Evolutionary conservation across 352 stramenopile genomes (phyloP).

Genomic region (Phytophthora sp.): DNA sequence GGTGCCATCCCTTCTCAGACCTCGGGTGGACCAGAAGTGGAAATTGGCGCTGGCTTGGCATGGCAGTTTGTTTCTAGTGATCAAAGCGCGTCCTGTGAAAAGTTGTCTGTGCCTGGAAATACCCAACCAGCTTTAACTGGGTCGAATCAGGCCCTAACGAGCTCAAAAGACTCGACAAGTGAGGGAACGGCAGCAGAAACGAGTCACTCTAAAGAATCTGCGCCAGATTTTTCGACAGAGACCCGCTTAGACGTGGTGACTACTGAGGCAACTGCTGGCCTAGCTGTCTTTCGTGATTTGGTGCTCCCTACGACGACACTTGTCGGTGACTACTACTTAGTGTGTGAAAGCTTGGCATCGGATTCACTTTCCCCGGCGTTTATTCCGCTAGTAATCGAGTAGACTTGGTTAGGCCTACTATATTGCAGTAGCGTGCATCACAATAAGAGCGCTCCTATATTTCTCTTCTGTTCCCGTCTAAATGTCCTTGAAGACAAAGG

Average conservation of each 20-base stretch:
- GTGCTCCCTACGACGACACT: slow-evolving; percentile 37
- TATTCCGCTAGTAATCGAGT: slow-evolving; percentile 23
- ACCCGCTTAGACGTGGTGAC: slow-evolving; percentile 28
- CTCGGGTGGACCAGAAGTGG: background rate
- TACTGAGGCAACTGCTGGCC: slow-evolving; percentile 24
- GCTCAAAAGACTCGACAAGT: background rate
- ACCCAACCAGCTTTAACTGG: background rate
- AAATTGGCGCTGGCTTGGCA: slow-evolving; percentile 1
- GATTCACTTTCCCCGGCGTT: slow-evolving; percentile 24
- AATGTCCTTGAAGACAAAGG: slow-evolving; percentile 51
- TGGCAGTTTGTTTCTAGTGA: slow-evolving; percentile 38
- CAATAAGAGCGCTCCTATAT: too few relatives aligned
- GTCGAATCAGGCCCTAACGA: background rate
- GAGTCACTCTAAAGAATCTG: background rate
- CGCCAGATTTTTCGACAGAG: slow-evolving; percentile 8
- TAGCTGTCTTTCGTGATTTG: slow-evolving; percentile 39
- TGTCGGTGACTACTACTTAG: slow-evolving; percentile 46
- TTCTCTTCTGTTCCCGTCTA: slow-evolving; percentile 2
- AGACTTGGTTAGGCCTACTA: too few relatives aligned
- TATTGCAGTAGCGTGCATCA: too few relatives aligned
- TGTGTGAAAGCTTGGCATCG: slow-evolving; percentile 44
- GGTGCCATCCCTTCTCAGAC: slow-evolving; percentile 14
- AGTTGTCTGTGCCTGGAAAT: background rate
- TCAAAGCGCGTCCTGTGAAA: background rate
- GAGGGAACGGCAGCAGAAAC: background rate